Conservation (phyloP, 805 yeast species). For the Candida endomychidarum region DNA sequence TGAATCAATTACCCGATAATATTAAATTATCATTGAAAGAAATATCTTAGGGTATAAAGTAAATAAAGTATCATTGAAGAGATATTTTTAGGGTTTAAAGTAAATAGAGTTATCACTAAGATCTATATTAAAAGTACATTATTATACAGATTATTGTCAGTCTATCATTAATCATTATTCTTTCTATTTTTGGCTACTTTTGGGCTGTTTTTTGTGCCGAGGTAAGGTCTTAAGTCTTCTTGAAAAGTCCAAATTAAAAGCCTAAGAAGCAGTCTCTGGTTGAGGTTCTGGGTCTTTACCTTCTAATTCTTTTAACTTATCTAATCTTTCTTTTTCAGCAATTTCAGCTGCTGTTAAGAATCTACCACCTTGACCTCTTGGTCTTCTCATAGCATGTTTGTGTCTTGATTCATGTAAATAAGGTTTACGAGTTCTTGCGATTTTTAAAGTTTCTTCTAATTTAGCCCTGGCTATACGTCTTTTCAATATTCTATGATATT, state of each 20-base stretch:
- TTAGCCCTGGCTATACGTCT: conserved; percentile 92
- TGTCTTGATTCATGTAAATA: conserved; percentile 96
- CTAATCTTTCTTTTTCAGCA: conserved; percentile 44
- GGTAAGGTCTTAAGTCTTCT: no score
- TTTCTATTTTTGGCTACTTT: neutral
- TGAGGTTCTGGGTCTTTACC: conserved; percentile 10
- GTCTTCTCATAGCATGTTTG: conserved; percentile 98
- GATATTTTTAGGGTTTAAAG: no score
- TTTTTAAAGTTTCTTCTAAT: conserved; percentile 83
- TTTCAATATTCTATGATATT: conserved; percentile 90
- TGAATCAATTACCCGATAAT: conserved; percentile 27
- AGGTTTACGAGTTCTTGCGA: conserved; percentile 88
- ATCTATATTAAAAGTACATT: conserved; percentile 11
- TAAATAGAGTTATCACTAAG: neutral
- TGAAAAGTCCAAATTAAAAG: no score
- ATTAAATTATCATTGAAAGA: conserved; percentile 12
- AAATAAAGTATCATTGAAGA: neutral
- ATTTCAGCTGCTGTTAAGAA: conserved; percentile 86
- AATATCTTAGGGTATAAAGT: neutral
- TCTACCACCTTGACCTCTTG: conserved; percentile 98
- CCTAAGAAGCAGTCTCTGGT: no score
- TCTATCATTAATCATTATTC: conserved; percentile 10
- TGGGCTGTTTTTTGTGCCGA: no score
- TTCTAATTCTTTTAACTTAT: conserved; percentile 36
- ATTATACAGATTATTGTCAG: conserved; percentile 7